Evolutionary conservation across 2,329 filamentous ascomycete species (phyloP).

Genomic region (Arthrobotrys pseudoclavata): DNA sequence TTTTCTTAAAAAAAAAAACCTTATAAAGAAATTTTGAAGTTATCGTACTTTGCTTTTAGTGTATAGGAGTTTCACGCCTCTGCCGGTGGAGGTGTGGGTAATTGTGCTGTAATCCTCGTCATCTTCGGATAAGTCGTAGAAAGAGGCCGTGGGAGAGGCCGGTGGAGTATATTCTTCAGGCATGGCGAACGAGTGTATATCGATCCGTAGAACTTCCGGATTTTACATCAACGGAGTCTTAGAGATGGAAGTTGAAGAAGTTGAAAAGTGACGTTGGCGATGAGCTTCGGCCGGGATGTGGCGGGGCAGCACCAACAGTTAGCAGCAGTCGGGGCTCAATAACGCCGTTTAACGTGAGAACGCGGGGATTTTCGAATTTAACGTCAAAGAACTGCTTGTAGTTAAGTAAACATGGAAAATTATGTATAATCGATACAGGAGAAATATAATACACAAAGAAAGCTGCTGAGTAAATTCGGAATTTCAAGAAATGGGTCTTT

Average conservation of each 20-base stretch:
- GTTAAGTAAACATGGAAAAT: background rate
- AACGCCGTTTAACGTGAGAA: background rate
- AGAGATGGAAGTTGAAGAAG: background rate
- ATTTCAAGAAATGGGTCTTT: background rate
- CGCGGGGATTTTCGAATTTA: background rate
- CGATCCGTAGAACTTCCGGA: conserved; percentile 37
- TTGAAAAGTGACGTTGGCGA: conserved; percentile 21
- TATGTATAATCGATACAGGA: background rate
- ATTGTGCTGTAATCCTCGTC: conserved; percentile 90
- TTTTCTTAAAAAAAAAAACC: background rate
- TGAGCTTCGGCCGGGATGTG: conserved; percentile 33
- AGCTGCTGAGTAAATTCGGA: background rate
- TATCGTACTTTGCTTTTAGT: conserved; percentile 90
- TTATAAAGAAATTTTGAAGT: background rate
- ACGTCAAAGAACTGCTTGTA: no score
- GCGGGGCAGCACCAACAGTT: conserved; percentile 24
- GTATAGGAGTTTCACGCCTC: conserved; percentile 91
- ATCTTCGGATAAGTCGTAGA: conserved; percentile 91
- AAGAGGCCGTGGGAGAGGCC: conserved; percentile 84
- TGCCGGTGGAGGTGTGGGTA: conserved; percentile 79
- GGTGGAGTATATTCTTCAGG: conserved; percentile 65
- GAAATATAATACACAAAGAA: conserved; percentile 18
- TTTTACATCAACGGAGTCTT: conserved; percentile 47
- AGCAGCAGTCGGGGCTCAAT: background rate
- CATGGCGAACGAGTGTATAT: conserved; percentile 39